phyloP scores from a whole-genome alignment of 306 rosid genomes.

The Fragaria iinumae region DNA sequence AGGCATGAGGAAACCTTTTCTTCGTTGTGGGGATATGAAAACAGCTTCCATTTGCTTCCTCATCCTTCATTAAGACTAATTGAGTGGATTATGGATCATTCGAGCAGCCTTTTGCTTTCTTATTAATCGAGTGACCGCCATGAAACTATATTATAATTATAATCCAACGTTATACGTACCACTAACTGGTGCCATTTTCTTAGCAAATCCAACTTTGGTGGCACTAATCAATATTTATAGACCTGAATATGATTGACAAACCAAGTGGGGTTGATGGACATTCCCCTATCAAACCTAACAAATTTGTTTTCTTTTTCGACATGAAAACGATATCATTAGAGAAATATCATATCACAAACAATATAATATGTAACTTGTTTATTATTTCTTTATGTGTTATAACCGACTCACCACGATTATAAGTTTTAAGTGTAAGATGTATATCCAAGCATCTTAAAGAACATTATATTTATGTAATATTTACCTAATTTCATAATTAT shows the following conservation, averaged over 20 bases:
- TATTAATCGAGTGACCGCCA: neutral
- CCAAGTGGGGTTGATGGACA: constrained; percentile 9
- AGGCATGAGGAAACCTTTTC: constrained; percentile 13
- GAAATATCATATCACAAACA: neutral
- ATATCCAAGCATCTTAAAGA: too few species aligned
- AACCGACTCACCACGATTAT: too few species aligned
- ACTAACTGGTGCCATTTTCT: neutral
- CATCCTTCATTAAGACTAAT: neutral
- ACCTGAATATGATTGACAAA: neutral
- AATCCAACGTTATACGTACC: neutral
- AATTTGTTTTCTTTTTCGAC: neutral
- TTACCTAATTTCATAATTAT: too few species aligned
- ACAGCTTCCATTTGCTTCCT: constrained; percentile 7
- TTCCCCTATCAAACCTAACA: neutral
- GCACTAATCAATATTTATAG: neutral
- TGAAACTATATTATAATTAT: neutral
- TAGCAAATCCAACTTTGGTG: constrained; percentile 13
- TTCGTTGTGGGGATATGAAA: constrained; percentile 31
- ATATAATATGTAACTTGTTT: neutral
- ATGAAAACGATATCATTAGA: neutral
- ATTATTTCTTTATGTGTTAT: too few species aligned
- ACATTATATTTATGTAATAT: too few species aligned
- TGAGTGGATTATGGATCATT: constrained; percentile 17
- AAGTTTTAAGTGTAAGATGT: too few species aligned
- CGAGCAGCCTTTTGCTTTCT: neutral